Conservation (phyloP, 257 asterid genomes). For the Solanum chilense region DNA sequence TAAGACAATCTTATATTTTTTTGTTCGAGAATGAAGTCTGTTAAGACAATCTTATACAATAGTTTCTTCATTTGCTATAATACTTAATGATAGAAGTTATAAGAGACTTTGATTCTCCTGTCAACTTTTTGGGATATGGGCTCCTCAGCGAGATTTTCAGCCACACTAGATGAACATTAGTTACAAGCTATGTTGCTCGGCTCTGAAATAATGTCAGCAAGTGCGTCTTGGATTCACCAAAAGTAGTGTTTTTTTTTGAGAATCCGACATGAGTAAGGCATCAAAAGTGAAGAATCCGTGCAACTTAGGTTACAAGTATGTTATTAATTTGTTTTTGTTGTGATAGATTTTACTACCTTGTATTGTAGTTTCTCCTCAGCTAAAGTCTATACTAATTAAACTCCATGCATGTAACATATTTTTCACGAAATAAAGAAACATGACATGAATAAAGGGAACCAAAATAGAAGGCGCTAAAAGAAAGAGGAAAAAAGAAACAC, state of each 20-base stretch:
- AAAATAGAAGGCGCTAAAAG: neutral
- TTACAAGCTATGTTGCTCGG: neutral
- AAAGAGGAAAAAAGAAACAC: neutral
- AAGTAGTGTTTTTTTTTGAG: too few species aligned
- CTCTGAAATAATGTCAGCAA: too few species aligned
- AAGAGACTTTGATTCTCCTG: neutral
- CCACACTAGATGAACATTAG: neutral
- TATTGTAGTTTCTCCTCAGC: neutral
- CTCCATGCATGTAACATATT: neutral
- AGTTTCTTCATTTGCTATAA: neutral
- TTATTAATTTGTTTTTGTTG: neutral
- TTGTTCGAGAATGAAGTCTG: neutral
- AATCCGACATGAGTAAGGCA: too few species aligned
- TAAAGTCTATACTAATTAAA: neutral
- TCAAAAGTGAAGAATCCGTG: too few species aligned
- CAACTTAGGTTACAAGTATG: neutral
- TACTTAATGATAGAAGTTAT: neutral
- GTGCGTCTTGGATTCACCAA: too few species aligned
- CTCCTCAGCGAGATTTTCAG: neutral
- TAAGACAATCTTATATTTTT: neutral
- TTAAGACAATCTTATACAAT: neutral
- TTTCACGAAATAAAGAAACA: neutral
- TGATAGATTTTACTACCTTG: neutral
- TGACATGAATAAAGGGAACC: neutral
- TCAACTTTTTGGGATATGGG: neutral